Conservation (phyloP, 768 basidiomycete species). For the Russula vinacea region DNA sequence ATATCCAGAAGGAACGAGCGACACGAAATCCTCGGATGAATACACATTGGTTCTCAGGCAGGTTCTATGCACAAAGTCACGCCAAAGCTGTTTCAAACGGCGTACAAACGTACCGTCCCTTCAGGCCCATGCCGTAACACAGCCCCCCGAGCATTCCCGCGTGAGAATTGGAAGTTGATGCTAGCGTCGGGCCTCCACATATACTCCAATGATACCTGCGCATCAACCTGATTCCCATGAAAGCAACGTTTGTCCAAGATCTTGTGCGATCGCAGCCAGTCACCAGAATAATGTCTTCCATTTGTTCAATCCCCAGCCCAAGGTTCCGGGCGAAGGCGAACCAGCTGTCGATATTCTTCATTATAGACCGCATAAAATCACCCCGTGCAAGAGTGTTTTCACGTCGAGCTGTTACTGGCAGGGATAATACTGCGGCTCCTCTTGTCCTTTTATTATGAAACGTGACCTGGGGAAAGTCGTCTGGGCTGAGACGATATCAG, state of each 20-base stretch:
- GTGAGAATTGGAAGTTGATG: no score
- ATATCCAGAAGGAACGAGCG: not conserved
- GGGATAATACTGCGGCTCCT: constrained; percentile 1
- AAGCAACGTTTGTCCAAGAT: not conserved
- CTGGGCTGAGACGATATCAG: not conserved
- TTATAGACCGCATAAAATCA: not conserved
- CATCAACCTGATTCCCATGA: not conserved
- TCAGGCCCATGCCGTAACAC: no score
- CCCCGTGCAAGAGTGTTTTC: constrained; percentile 1
- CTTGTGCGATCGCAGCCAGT: not conserved
- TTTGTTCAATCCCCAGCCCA: not conserved
- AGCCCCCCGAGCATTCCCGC: no score
- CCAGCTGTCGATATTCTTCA: constrained; percentile 1
- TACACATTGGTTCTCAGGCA: constrained; percentile 1
- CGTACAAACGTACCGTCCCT: not conserved
- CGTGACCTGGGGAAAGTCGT: not conserved
- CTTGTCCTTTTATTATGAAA: not conserved
- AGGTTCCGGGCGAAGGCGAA: not conserved
- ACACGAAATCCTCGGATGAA: not conserved
- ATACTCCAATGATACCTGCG: no score
- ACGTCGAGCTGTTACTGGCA: not conserved
- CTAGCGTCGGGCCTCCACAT: no score
- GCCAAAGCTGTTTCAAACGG: not conserved
- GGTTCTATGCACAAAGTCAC: not conserved
- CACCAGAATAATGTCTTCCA: constrained; percentile 8